Conservation (phyloP, 2,329 filamentous ascomycete genomes). For the Paracorniculantispora psalliotae region DNA sequence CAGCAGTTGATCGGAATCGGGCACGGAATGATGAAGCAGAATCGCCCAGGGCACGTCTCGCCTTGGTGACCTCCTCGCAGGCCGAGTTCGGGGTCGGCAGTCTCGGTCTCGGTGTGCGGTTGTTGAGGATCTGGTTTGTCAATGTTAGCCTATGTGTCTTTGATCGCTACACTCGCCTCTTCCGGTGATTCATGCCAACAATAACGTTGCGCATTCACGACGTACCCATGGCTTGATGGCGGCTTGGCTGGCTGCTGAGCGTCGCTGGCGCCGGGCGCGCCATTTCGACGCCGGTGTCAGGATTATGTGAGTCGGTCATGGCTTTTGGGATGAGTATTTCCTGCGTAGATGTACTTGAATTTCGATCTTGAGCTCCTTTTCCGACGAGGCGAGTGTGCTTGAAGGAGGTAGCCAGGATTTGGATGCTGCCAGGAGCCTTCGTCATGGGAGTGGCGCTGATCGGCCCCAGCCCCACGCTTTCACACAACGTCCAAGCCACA, state of each 20-base stretch:
- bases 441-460: background rate
- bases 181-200: background rate
- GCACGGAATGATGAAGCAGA: constrained; percentile 35
- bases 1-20: constrained; percentile 33
- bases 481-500: background rate
- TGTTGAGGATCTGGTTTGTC: constrained; percentile 15
- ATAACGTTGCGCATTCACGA: background rate
- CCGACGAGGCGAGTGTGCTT: background rate
- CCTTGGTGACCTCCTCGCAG: constrained; percentile 26
- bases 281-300: background rate
- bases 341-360: background rate
- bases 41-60: constrained; percentile 28
- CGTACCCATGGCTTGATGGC: constrained; percentile 9
- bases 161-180: background rate
- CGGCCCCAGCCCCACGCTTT: background rate
- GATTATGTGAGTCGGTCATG: background rate
- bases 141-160: background rate
- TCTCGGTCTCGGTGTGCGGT: constrained; percentile 18
- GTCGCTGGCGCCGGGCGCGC: background rate
- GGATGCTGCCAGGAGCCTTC: background rate
- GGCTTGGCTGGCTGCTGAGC: constrained; percentile 6
- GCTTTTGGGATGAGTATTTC: background rate
- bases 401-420: background rate
- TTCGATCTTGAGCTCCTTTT: background rate
- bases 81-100: background rate